Evolutionary conservation across 2,329 filamentous ascomycete genomes (phyloP), one percentile per base, ranked within the genome.

Genomic region (Xylariaceae sp.): DNA sequence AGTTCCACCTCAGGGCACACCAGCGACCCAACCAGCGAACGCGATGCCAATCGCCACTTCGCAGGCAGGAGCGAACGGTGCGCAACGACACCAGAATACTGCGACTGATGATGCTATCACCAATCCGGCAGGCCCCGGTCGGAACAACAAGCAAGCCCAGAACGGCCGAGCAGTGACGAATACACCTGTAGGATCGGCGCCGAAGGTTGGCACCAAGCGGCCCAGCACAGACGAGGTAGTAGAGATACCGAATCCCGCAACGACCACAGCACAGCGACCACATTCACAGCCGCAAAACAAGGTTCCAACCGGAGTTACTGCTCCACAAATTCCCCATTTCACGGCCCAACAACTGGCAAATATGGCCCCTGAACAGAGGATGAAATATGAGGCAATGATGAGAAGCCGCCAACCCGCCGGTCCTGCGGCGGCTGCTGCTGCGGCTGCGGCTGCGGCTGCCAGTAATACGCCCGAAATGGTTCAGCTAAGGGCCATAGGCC

Each of bases 191-290:
- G 68, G 68, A 2, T 53, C 69, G 5, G 64, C 65, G 9, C 62
- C 66, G 22, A 80, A 76, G 62, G 75, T 67, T 32, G 54, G 55
- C 42, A 67, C 78, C 39, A 81, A 82, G 66, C 75, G 78, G 1
- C 67, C 76, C 4, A 76, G 67, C 45, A 65, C 69, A 3, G 77
- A 80, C 19, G 77, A 80, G 42, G 52, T 58, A 22, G 55, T 60
- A 9, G 65, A 67, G 45, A 57, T 57, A 18, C 49, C 58, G 5
- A 60, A 58, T 40, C 45, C 58, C 2, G 52, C 62, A 11, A 51
- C 38, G 17, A 54, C 52, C 5, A 52, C 62, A 6, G 42, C 54
- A 6, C 64, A 66, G 42, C 64, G 66, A 38, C 58, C 65, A 5
- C 46, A 49, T 6, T 62, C 64, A 15, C 67, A 68, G 44, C 64